phyloP scores from a whole-genome alignment of 495 filamentous ascomycete species.

The Penicillium manginii region DNA sequence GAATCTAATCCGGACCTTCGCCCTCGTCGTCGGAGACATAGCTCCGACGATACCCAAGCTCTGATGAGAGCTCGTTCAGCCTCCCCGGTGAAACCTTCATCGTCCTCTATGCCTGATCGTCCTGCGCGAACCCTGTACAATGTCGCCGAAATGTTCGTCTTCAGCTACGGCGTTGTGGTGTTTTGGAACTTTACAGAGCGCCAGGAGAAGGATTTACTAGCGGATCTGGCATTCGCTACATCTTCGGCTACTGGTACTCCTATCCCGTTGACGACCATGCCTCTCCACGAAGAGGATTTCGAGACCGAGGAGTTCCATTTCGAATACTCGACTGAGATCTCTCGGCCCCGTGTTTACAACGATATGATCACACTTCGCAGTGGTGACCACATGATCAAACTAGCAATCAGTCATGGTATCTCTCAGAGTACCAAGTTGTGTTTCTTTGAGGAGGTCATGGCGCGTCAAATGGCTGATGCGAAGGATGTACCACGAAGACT shows the following conservation, averaged over 20 bases:
- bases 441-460: conserved; percentile 97
- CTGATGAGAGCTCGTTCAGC: conserved; percentile 24
- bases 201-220: conserved; percentile 95
- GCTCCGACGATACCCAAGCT: conserved; percentile 29
- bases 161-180: conserved; percentile 95
- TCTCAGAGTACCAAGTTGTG: conserved; percentile 96
- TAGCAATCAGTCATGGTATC: conserved; percentile 96
- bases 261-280: conserved; percentile 66
- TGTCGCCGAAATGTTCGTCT: conserved; percentile 97
- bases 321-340: conserved; percentile 85
- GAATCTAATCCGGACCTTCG: conserved; percentile 12
- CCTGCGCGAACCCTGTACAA: conserved; percentile 62
- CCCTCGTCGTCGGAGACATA: conserved; percentile 30
- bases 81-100: conserved; percentile 9
- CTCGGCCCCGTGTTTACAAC: conserved; percentile 90
- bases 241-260: conserved; percentile 53
- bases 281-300: conserved; percentile 82
- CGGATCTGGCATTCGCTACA: conserved; percentile 90
- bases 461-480: conserved; percentile 87
- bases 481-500: conserved; percentile 88
- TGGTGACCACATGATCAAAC: conserved; percentile 98
- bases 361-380: conserved; percentile 98
- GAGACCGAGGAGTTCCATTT: conserved; percentile 99
- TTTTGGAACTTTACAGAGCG: conserved; percentile 98
- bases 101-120: conserved; percentile 28